Evolutionary conservation across 805 yeast species (phyloP), one percentile per base, ranked within the genome.

Genomic region (Candida maris): DNA sequence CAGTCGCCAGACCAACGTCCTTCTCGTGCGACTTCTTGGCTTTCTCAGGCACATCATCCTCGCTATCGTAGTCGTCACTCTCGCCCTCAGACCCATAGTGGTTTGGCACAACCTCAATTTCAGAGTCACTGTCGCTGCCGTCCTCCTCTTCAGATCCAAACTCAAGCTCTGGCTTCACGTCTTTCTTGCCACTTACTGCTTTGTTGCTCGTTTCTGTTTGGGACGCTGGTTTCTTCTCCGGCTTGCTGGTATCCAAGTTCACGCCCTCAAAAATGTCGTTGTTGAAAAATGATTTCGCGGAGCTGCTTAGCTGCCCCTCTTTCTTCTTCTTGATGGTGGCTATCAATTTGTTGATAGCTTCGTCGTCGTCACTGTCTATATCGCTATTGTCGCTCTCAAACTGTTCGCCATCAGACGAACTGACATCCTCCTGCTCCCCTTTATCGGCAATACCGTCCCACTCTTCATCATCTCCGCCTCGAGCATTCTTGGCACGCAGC

Each of bases 1-100:
- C 95, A 2, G 96, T 88, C 14, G 93, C 94, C 42, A 89, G 68
- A 45, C 86, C 95, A 33, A 86, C 79, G 42, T 77, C 82, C 35
- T 76, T 70, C 40, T 75, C 66, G 46, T 83, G 85, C 19, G 60
- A 65, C 47, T 57, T 67, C 51, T 33, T 66, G 51, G 55, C 57
- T 52, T 64, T 68, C 45, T 61, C 66, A 41, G 52, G 65, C 36
- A 51, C 58, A 55, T 78, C 83, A 34, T 70, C 78, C 22, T 77
- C 83, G 3, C 75, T 68, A 46, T 56, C 62, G 6, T 57, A 61
- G 41, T 73, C 79, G 45, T 67, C 69, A 39, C 68, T 75, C 20
- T 65, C 52, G 7, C 54, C 61, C 16, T 62, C 71, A 10, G 54
- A 57, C 25, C 62, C 62, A 18, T 57, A 57, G 7, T 62, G 62